Evolutionary conservation across 768 basidiomycete genomes (phyloP).

Genomic region (Lentinula boryana): DNA sequence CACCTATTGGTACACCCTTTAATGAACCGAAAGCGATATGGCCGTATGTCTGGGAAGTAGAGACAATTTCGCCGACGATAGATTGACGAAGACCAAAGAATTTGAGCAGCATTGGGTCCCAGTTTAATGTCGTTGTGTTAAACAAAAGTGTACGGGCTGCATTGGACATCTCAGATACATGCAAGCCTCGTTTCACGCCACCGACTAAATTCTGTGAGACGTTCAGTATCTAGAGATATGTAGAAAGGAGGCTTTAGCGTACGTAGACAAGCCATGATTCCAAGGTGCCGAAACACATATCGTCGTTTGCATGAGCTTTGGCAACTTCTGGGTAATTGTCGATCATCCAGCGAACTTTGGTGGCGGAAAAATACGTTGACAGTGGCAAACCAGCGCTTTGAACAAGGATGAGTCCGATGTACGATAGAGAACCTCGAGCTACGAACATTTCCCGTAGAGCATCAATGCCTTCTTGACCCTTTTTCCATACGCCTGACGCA

Average conservation of each 20-base stretch:
- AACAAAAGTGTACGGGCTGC: slow-evolving; percentile 94
- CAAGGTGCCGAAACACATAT: slow-evolving; percentile 88
- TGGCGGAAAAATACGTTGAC: slow-evolving; percentile 96
- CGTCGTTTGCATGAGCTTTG: slow-evolving; percentile 72
- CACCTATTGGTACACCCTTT: slow-evolving; percentile 78
- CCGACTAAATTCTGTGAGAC: slow-evolving; percentile 71
- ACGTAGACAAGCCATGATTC: slow-evolving; percentile 97
- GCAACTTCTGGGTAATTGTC: slow-evolving; percentile 75
- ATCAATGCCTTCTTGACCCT: slow-evolving; percentile 62
- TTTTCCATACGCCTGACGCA: slow-evolving; percentile 55
- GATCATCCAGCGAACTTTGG: slow-evolving; percentile 97
- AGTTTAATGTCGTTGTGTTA: slow-evolving; percentile 73
- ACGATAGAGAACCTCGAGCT: background rate
- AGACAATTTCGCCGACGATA: slow-evolving; percentile 81
- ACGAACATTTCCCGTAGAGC: slow-evolving; percentile 64
- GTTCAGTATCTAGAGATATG: background rate
- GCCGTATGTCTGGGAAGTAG: slow-evolving; percentile 91
- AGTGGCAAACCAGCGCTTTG: slow-evolving; percentile 83
- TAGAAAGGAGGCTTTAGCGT: slow-evolving; percentile 11
- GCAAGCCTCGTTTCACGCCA: slow-evolving; percentile 57
- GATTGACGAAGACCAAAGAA: slow-evolving; percentile 81
- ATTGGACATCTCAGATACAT: slow-evolving; percentile 91
- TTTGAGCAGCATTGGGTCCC: slow-evolving; percentile 76
- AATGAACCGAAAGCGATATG: slow-evolving; percentile 60
- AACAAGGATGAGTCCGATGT: slow-evolving; percentile 8